phyloP scores from a whole-genome alignment of 1,284 basidiomycete genomes.

The Rhizopogon parksii region DNA sequence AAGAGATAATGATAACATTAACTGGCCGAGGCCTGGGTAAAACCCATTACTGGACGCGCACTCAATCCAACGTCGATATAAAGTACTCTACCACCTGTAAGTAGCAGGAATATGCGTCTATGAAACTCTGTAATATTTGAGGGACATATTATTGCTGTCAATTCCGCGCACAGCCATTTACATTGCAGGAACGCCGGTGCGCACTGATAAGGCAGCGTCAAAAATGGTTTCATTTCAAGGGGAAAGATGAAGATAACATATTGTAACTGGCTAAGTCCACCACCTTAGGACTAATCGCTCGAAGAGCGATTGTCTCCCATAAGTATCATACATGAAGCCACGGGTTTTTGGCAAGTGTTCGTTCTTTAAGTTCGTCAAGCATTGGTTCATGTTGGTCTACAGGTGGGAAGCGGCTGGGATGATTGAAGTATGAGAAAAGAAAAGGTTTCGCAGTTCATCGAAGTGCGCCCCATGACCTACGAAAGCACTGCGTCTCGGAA shows the following conservation, averaged over 20 bases:
- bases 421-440: too few species aligned
- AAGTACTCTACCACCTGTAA: not conserved
- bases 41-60: not conserved
- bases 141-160: not conserved
- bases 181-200: too few species aligned
- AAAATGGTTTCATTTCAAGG: not conserved
- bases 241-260: not conserved
- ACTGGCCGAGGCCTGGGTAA: slow-evolving; percentile 59
- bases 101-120: not conserved
- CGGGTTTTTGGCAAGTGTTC: too few species aligned
- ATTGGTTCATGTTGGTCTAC: too few species aligned
- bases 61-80: not conserved
- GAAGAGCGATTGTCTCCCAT: too few species aligned
- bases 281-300: not conserved
- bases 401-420: too few species aligned
- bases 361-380: too few species aligned
- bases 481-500: too few species aligned
- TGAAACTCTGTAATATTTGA: not conserved
- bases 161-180: not conserved
- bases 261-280: not conserved
- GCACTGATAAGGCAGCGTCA: slow-evolving; percentile 1
- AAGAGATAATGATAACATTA: slow-evolving; percentile 46
- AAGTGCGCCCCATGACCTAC: too few species aligned
- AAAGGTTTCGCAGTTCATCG: too few species aligned
- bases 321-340: too few species aligned